These are phyloP conservation scores for Santalum album DNA, from an alignment of 164 flowering plant genomes.

Conservation along the genomic window DNA sequence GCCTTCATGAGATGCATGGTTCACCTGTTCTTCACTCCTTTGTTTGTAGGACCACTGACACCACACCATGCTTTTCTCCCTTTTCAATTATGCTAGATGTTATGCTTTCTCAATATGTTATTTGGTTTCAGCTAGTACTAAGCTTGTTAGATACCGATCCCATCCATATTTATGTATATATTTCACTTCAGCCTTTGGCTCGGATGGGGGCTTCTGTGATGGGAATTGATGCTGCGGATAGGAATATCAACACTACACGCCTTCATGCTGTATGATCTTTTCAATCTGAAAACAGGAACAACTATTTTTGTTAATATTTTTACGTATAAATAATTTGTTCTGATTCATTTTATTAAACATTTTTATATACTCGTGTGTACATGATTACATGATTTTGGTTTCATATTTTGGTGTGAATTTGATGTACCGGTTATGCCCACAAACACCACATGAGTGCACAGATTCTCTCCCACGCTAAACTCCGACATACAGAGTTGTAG, in stretches of 20 bases:
- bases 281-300: too few species aligned
- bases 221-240: slow-evolving; percentile 93
- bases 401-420: neutral
- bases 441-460: too few species aligned
- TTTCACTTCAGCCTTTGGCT: slow-evolving; percentile 77
- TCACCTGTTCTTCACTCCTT: too few species aligned
- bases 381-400: neutral
- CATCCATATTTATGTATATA: neutral
- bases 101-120: neutral
- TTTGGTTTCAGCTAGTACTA: neutral
- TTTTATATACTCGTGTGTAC: neutral
- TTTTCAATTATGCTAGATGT: too few species aligned
- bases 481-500: too few species aligned
- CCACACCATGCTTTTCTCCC: too few species aligned
- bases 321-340: neutral
- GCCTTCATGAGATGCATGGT: too few species aligned
- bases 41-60: too few species aligned
- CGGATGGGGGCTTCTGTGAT: slow-evolving; percentile 94
- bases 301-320: neutral
- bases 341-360: too few species aligned
- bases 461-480: too few species aligned
- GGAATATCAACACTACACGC: slow-evolving; percentile 77
- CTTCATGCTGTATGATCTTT: slow-evolving; percentile 72
- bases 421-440: too few species aligned
- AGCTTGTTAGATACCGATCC: neutral